Base-by-base conservation (phyloP, 805 yeast genomes). In the Candida takata region DNA sequence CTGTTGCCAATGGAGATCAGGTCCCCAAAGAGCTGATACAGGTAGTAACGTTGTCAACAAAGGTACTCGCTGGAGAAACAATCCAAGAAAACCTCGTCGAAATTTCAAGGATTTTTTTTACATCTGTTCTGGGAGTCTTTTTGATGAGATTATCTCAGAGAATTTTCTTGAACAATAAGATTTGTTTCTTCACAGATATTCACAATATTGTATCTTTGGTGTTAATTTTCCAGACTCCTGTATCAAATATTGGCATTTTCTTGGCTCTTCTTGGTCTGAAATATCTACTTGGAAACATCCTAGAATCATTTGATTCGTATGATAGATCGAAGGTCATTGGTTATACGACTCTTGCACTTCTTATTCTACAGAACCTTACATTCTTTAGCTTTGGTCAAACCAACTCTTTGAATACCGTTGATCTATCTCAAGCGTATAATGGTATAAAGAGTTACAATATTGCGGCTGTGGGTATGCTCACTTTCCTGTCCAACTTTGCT, bases 341-440 rank as follows among this genome's bases (percentile, higher is more conserved):
- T 2, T 43, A 41, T 23, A 14, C 44, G 13, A 30, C 49, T 19
- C 15, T 46, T 3, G 20, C 42, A 2, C 48, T 55, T 5, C 44
- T 86, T 4, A 55, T 81, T 16, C 45, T 86, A 33, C 94, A 86
- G 53, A 79, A 85, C 46, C 63, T 86, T 28, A 62, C 87, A 0
- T 92, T 90, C 54, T 92, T 84, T 62, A 84, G 84, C 15, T 69
- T 82, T 55, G 97, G 97, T 0, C 85, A 84, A 34, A 87, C 97
- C 0, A 92, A 92, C 52, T 85, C 95, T 27, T 69, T 92, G 47
- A 90, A 97, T 0, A 81, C 97, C 0, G 78, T 92, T 16, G 97
- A 90, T 50, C 67, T 92, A 17, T 76, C 95, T 0, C 88, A 90
- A 54, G 88, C 96, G 0, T 92, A 92, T 58, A 90, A 90, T 54